Base-by-base conservation (phyloP, 768 basidiomycete species). In the Leccinum longicurvipes region DNA sequence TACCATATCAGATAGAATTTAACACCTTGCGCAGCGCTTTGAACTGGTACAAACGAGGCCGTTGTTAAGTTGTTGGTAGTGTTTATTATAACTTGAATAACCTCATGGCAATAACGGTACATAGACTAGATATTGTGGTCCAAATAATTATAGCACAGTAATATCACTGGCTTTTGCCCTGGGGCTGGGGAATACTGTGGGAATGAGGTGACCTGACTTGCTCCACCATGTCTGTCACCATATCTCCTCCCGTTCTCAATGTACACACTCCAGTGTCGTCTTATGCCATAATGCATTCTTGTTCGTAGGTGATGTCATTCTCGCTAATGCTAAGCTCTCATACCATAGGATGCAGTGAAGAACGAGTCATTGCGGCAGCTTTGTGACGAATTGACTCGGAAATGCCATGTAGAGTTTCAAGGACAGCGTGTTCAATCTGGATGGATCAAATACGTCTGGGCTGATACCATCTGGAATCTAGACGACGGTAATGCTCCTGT, bases 361-460 rank as follows among this genome's bases (percentile, higher is more conserved):
- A 81, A 87, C 63, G 88, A 91, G 48, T 78, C 83, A 3, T 67
- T 92, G 32, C 72, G 77, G 23, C 77, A 78, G 25, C 77, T 93
- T 8, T 87, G 77, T 64, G 83, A 88, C 66, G 89, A 86, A 59
- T 78, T 93, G 51, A 89, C 79, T 63, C 76, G 82, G 57, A 93
- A 92, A 70, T 64, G 76, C 1, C 76, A 79, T 42, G 76, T 77
- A 0, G 82, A 82, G 21, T 85, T 85, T 64, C 73, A 77, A 52
- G 82, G 82, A 17, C 74, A 81, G 56, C 80, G 82, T 19, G 82
- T 93, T 19, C 85, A 83, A 28, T 77, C 87, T 15, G 88, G 89
- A 32, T 93, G 91, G 83, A 74, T 96, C 47, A 92, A 93, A 64
- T 98, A 98, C 67, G 82, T 89, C 58, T 94, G 83, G 76, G 84